Evolutionary conservation across 2,329 filamentous ascomycete genomes (phyloP), one percentile per base, ranked within the genome.

Genomic region (Dactylellina parvicollis): DNA sequence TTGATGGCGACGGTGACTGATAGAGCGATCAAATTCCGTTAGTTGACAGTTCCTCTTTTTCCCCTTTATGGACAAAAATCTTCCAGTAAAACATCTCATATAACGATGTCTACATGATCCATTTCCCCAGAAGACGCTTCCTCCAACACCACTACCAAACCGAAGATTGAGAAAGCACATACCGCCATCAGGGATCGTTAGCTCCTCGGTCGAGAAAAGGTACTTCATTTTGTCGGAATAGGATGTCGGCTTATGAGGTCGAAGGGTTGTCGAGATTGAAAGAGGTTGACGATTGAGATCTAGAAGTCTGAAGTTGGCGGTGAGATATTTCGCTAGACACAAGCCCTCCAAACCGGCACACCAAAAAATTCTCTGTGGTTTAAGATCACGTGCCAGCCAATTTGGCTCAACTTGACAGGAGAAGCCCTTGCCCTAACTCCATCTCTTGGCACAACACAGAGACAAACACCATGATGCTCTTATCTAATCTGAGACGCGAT

Each of bases 1-100:
- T 96, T 96, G 88, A 99, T 99, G 85, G 86, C 84, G 85, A 99
- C 88, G 88, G 94, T 96, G 89, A 99, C 95, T 96, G 83, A 85
- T 49, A 75, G 81, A 77, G 75, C 78, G 77, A 78, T 75, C 20
- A 66, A 78, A 65, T 77, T 83, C 78, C 82, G 81, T 79, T 79
- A 78, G 74, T 47, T 61, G 36, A 47, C 10, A n/a, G 16, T 67
- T 46, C 52, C 10, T 40, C 42, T 40, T 30, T 4, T 42, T n/a
- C n/a, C n/a, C n/a, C n/a, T n/a, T n/a, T n/a, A n/a, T n/a, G n/a
- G n/a, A n/a, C n/a, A n/a, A n/a, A n/a, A n/a, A n/a, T 55, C 28
- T 52, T 20, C 30, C 36, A 54, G 49, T 28, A 34, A 38, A 20
- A 14, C 30, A 24, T 54, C n/a, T 16, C 20, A 4, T 54, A 40